These are phyloP conservation scores for Lodderomyces pseudojiufengensis DNA, from an alignment of 1,139 yeast species.

Conservation along the genomic window DNA sequence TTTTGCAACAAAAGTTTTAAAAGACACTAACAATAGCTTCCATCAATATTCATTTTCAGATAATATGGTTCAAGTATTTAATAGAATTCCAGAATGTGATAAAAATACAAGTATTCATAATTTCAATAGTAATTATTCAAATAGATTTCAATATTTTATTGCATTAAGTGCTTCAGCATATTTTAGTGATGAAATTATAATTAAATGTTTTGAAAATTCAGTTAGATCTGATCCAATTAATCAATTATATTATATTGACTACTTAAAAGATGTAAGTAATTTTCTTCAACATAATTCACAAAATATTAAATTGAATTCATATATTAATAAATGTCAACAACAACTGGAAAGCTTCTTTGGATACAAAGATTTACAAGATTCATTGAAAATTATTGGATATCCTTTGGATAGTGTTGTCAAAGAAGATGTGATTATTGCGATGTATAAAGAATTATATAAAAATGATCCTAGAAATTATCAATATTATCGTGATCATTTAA, in stretches of 20 bases:
- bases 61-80: constrained; percentile 33
- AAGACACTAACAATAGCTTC: constrained; percentile 14
- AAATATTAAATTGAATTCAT: constrained; percentile 33
- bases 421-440: constrained; percentile 42
- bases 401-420: constrained; percentile 29
- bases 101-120: constrained; percentile 28
- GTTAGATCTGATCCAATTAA: constrained; percentile 50
- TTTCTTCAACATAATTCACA: constrained; percentile 11
- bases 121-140: constrained; percentile 13
- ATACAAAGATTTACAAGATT: constrained; percentile 51
- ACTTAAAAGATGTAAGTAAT: constrained; percentile 25
- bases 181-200: constrained; percentile 61
- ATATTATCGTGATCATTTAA: constrained; percentile 36
- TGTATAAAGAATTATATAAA: constrained; percentile 40
- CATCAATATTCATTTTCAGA: constrained; percentile 38
- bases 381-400: constrained; percentile 55
- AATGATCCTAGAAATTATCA: constrained; percentile 33
- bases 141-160: constrained; percentile 34
- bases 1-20: constrained; percentile 30
- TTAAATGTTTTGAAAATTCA: constrained; percentile 58
- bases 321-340: constrained; percentile 48
- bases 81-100: constrained; percentile 41
- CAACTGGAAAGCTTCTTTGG: constrained; percentile 56
- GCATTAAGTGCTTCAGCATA: constrained; percentile 55
- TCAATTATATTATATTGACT: constrained; percentile 66